Base-by-base conservation (phyloP, 2,329 filamentous ascomycete genomes). In the Penicillium sp. region DNA sequence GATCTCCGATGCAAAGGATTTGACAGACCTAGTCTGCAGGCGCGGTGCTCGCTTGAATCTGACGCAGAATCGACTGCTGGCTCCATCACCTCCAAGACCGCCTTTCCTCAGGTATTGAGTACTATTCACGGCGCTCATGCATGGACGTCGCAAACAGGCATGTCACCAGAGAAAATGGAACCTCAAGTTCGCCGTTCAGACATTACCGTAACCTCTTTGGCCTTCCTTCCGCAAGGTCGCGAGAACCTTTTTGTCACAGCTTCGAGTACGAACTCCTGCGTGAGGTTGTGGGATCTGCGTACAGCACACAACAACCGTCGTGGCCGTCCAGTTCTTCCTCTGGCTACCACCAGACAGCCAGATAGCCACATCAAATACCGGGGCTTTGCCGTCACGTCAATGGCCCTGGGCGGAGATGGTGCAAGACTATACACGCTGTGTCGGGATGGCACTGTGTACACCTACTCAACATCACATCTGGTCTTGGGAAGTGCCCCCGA, bases 241-340 rank as follows among this genome's bases (percentile, higher is more conserved):
- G 84, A 91, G 61, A 88, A 97, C 64, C 77, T 96, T 2, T 78
- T 98, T n/a, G 78, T 95, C 3, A 93, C 91, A 0, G 87, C 85
- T 6, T 95, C 88, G 26, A 90, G 96, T 68, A 83, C 87, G 41
- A 88, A 91, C 61, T 87, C 90, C 0, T 83, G 81, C 52, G 82
- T 98, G 64, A 95, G 91, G 65, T 75, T 98, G 5, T 98, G 93
- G 93, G 93, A 98, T 68, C 84, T 95, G 43, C 85, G 93, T n/a
- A 84, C 83, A 34, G 82, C 87, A 49, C 85, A 87, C 65, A 84
- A 81, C 19, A 79, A 80, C 34, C 81, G 84, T 15, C 77, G 81
- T 51, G 80, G 79, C 41, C 77, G 79, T 45, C 75, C 79, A 40
- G 79, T 81, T 0, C 58, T 67, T 37, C 85, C 91, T 2, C 71